Evolutionary conservation across 805 yeast genomes (phyloP), one percentile per base, ranked within the genome.

Genomic region (Millerago galiae): DNA sequence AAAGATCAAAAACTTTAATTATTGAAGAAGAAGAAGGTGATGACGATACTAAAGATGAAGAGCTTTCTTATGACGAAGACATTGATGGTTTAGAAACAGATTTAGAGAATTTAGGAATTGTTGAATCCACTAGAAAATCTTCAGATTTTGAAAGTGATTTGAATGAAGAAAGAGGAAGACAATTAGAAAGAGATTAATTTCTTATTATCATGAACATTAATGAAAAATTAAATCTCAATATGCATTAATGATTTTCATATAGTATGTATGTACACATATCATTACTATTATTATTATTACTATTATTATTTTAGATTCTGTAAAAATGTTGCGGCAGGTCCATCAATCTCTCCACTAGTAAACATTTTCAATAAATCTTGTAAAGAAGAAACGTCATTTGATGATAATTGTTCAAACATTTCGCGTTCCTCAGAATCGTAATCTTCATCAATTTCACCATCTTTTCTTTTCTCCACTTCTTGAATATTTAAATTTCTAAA

Each of bases 311-410:
- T 29, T 15, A 53, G 26, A 29, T 51, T 58, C 24, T 59, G 59
- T 8, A 67, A 49, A n/a, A 66, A 50, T 13, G 66, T 56, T 10
- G 65, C 52, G 3, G 63, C 62, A 1, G 72, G 71, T 1, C 70
- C 70, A 14, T 56, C 54, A 2, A 52, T 32, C 2, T 63, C 65
- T 2, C 53, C 26, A 10, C 49, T 38, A 27, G 53, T 44, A 11
- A 67, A 35, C 26, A 62, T 53, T 33, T 58, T 51, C 26, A 66
- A 34, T 9, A 66, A 44, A 17, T 57, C 53, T 34, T 46, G 40
- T 29, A 64, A 33, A 8, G 57, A 48, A 15, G 42, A 39, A 26
- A 38, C 26, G 32, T 44, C 51, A 14, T 35, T 35, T 3, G 27
- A 4, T 8, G 45, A 31, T 7, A 48, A 26, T 25, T 43, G 26